Conservation (phyloP, 371 early-diverging fungal genomes). For the Mycotypha africana region DNA sequence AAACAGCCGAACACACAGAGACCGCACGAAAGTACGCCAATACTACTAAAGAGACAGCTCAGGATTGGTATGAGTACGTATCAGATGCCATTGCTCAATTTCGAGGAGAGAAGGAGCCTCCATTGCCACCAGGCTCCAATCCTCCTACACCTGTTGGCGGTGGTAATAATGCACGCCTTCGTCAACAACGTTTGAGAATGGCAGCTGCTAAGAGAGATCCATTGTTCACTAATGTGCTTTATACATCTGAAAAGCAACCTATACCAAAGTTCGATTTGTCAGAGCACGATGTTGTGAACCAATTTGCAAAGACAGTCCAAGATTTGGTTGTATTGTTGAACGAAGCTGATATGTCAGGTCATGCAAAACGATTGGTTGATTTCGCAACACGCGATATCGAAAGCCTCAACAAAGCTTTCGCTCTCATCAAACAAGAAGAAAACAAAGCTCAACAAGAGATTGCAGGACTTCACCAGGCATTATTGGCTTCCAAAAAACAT, state of each 20-base stretch:
- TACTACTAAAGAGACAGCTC: slow-evolving; percentile 22
- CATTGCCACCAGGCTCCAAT: slow-evolving; percentile 13
- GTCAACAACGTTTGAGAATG: slow-evolving; percentile 5
- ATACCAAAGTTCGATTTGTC: slow-evolving; percentile 15
- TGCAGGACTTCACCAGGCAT: slow-evolving; percentile 4
- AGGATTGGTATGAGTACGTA: slow-evolving; percentile 34
- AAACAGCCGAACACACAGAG: slow-evolving; percentile 12
- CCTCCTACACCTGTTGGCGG: slow-evolving; percentile 17
- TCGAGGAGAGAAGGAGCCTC: slow-evolving; percentile 25
- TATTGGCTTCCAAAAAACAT: slow-evolving; percentile 1
- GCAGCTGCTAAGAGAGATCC: slow-evolving; percentile 4
- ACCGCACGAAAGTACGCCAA: slow-evolving; percentile 12
- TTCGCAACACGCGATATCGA: slow-evolving; percentile 30
- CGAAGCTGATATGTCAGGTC: slow-evolving; percentile 35
- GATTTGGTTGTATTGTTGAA: slow-evolving; percentile 31
- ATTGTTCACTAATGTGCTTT: slow-evolving; percentile 30
- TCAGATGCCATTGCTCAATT: slow-evolving; percentile 29
- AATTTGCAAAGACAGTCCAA: slow-evolving; percentile 29
- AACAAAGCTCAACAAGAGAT: slow-evolving; percentile 12
- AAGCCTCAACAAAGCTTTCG: slow-evolving; percentile 19
- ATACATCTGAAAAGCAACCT: slow-evolving; percentile 17
- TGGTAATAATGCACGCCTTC: slow-evolving; percentile 5
- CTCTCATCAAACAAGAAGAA: slow-evolving; percentile 19
- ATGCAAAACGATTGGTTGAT: slow-evolving; percentile 35
- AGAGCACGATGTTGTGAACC: slow-evolving; percentile 13